These are phyloP conservation scores for Boletus rufocinnamomeus DNA, from an alignment of 768 basidiomycete genomes.

Conservation along the genomic window DNA sequence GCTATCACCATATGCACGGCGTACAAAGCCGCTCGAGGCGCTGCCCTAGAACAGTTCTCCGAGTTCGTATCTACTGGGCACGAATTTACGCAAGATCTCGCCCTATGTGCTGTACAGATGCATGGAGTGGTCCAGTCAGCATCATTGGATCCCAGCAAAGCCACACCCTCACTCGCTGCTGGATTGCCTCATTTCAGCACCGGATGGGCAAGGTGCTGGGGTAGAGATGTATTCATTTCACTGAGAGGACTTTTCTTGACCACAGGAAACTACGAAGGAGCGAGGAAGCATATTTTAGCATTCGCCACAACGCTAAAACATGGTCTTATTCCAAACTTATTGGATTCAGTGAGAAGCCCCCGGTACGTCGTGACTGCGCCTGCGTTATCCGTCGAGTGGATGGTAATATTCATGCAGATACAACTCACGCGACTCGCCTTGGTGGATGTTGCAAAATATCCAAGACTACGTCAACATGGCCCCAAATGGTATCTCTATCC, in stretches of 20 bases:
- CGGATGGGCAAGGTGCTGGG: conserved; percentile 97
- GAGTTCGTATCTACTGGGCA: conserved; percentile 86
- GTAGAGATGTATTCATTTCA: conserved; percentile 92
- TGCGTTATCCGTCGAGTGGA: background rate
- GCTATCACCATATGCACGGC: conserved; percentile 88
- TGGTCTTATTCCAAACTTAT: conserved; percentile 92
- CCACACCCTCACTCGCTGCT: conserved; percentile 85
- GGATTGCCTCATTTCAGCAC: conserved; percentile 93
- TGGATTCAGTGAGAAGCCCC: conserved; percentile 86
- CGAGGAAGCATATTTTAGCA: conserved; percentile 86
- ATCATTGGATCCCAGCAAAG: conserved; percentile 72
- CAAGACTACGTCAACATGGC: conserved; percentile 88
- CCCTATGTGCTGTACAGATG: conserved; percentile 86
- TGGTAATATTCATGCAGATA: conserved; percentile 49
- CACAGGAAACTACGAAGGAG: conserved; percentile 85
- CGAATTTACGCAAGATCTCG: conserved; percentile 86
- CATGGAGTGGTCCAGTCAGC: conserved; percentile 89
- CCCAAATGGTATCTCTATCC: conserved; percentile 80
- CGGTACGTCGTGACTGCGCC: conserved; percentile 47
- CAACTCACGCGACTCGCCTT: conserved; percentile 96
- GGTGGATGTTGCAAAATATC: conserved; percentile 99
- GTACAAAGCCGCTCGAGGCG: conserved; percentile 85
- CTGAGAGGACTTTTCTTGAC: conserved; percentile 91
- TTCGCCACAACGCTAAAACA: conserved; percentile 94
- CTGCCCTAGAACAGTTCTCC: conserved; percentile 84